Evolutionary conservation across 1,139 yeast genomes (phyloP), one percentile per base, ranked within the genome.

Genomic region (Geotrichum carabidarum): DNA sequence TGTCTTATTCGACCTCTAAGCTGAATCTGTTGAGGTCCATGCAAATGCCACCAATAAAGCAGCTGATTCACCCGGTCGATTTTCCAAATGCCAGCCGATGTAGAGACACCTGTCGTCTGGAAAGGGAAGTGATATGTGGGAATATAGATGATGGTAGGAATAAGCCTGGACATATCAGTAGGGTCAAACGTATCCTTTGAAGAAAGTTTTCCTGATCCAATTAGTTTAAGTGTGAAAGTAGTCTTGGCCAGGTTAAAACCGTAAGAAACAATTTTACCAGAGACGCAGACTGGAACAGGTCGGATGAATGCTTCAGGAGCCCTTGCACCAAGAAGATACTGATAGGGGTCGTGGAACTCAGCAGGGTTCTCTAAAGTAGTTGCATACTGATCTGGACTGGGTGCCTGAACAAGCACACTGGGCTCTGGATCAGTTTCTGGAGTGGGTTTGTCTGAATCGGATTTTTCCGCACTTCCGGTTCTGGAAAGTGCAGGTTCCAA

Each of bases 101-200:
- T 74, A 42, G 70, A 57, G 3, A 83, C 75, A 41, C 76, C 79
- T 51, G 78, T 74, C 55, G 59, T 62, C 63, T 77, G 74, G 45
- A 72, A 51, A 66, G 74, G 82, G 63, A 77, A 89, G 66, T 90
- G 95, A 77, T 82, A 78, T 47, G 76, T 74, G 0, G 97, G 97
- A 30, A 88, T 68, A 65, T 75, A 86, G 1, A 90, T 78, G 44
- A 78, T 71, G 0, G 91, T 82, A 1, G 86, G 82, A 11, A 55
- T 38, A n/a, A 45, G 35, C 12, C 36, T 40, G 30, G 45, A 18
- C 32, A 53, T 17, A n/a, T 50, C 42, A 30, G 18, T 14, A 11
- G 48, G 44, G 1, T 32, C 40, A 7, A 6, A 9, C 44, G 18
- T 32, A 51, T 53, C 14, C 17, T 32, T 43, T 12, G 57, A 55